Percentiles rank a stretch among this genome's conserved stretches.
Conservation (phyloP, 305 asterid genomes). For the Euphrasia arctica region DNA sequence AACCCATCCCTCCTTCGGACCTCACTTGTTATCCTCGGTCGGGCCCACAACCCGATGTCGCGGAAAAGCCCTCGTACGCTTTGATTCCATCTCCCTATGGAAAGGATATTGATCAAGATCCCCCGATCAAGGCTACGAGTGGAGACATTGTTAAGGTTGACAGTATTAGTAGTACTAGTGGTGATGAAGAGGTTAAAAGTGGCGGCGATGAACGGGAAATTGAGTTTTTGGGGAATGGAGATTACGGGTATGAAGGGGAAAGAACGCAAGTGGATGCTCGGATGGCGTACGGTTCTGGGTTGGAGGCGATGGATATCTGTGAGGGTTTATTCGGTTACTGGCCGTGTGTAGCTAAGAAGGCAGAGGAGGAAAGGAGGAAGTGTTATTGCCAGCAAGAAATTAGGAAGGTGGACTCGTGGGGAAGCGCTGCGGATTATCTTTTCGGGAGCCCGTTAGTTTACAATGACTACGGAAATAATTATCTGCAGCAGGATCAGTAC, state of each 20-base stretch:
- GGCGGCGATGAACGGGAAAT: slow-evolving; percentile 19
- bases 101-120: slow-evolving; percentile 11
- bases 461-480: slow-evolving; percentile 26
- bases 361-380: slow-evolving; percentile 26
- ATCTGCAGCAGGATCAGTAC: slow-evolving; percentile 17
- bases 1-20: slow-evolving; percentile 75
- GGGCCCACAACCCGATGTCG: slow-evolving; percentile 23
- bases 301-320: slow-evolving; percentile 72
- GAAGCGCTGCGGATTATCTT: slow-evolving; percentile 64
- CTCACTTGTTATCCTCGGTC: slow-evolving; percentile 61
- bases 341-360: slow-evolving; percentile 66
- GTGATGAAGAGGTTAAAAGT: slow-evolving; percentile 3
- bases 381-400: slow-evolving; percentile 30
- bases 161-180: background rate
- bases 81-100: slow-evolving; percentile 50
- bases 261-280: slow-evolving; percentile 22
- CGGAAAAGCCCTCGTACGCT: slow-evolving; percentile 34
- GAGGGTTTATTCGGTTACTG: slow-evolving; percentile 77
- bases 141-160: slow-evolving; percentile 13
- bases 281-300: slow-evolving; percentile 65
- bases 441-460: slow-evolving; percentile 52
- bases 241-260: slow-evolving; percentile 31
- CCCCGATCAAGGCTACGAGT: slow-evolving; percentile 12
- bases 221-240: slow-evolving; percentile 10
- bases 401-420: slow-evolving; percentile 49